phyloP scores from a whole-genome alignment of 768 basidiomycete genomes.

The Rhodosporidiobolus odoratus region DNA sequence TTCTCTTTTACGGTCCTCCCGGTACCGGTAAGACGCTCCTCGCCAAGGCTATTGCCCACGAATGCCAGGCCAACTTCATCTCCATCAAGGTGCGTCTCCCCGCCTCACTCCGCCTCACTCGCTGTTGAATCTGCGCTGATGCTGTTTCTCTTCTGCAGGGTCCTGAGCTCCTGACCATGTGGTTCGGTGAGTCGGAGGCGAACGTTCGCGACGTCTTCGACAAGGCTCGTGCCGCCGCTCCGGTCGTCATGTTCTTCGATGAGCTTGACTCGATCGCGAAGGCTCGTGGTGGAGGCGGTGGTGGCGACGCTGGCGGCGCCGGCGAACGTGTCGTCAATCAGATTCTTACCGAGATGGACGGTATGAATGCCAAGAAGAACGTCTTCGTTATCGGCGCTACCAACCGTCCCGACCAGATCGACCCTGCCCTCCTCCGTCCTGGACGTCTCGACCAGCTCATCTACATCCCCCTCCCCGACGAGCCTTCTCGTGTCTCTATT shows the following conservation, averaged over 20 bases:
- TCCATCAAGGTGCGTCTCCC: conserved; percentile 68
- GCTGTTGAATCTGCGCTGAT: not conserved
- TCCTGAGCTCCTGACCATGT: conserved; percentile 97
- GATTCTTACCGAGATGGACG: conserved; percentile 96
- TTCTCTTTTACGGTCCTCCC: conserved; percentile 98
- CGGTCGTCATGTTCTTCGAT: conserved; percentile 99
- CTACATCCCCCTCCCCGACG: conserved; percentile 97
- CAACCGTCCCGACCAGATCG: conserved; percentile 93
- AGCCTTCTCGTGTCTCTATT: conserved; percentile 81
- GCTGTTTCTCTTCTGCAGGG: conserved; percentile 54
- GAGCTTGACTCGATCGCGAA: conserved; percentile 99
- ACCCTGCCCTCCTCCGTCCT: conserved; percentile 84
- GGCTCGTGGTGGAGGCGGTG: conserved; percentile 70
- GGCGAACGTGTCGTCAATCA: conserved; percentile 97
- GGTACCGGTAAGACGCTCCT: conserved; percentile 99
- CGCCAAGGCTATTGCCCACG: conserved; percentile 98
- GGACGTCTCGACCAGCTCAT: conserved; percentile 99
- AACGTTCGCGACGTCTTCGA: conserved; percentile 99
- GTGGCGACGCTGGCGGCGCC: conserved; percentile 90
- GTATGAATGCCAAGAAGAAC: conserved; percentile 98
- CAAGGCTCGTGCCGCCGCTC: conserved; percentile 97
- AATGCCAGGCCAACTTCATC: conserved; percentile 99
- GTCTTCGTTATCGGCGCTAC: conserved; percentile 73
- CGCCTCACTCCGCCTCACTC: not conserved
- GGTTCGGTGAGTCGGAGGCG: conserved; percentile 99